Conservation (phyloP, 1,139 yeast species). For the Taphrina communis region DNA sequence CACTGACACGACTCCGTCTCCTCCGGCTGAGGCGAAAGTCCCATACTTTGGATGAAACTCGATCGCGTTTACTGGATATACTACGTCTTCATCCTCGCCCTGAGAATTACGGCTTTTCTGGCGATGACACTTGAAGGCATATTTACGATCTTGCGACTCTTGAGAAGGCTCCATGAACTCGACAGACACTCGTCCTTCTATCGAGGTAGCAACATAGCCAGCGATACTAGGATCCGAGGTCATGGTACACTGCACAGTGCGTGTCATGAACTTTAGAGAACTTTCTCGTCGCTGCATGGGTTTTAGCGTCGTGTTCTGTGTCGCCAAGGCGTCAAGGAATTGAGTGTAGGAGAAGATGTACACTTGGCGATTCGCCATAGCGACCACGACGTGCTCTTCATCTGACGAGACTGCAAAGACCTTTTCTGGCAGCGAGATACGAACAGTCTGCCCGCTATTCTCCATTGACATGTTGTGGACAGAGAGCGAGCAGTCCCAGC, state of each 20-base stretch:
- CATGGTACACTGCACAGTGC: constrained; percentile 61
- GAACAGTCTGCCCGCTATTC: constrained; percentile 30
- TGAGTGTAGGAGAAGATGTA: constrained; percentile 56
- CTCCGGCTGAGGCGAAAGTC: constrained; percentile 75
- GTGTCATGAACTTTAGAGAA: constrained; percentile 75
- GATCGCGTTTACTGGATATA: constrained; percentile 76
- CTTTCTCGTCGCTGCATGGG: constrained; percentile 64
- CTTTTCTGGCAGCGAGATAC: constrained; percentile 57
- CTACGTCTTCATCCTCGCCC: constrained; percentile 61
- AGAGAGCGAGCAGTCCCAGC: constrained; percentile 62
- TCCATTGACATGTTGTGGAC: constrained; percentile 48
- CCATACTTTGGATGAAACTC: constrained; percentile 59
- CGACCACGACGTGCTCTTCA: constrained; percentile 60
- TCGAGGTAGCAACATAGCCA: constrained; percentile 79
- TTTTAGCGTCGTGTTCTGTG: constrained; percentile 55
- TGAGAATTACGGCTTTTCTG: constrained; percentile 52
- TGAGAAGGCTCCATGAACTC: constrained; percentile 68
- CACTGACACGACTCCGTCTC: constrained; percentile 74
- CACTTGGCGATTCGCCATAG: constrained; percentile 61
- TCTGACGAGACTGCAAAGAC: constrained; percentile 70
- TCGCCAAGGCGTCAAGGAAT: constrained; percentile 8
- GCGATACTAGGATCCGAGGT: constrained; percentile 55
- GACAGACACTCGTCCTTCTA: constrained; percentile 86
- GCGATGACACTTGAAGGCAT: constrained; percentile 87
- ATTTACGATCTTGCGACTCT: constrained; percentile 59